Percentiles rank a stretch among this genome's conserved stretches.
These are phyloP conservation scores for Trametes sp. DNA, from an alignment of 1,284 basidiomycete genomes.

Conservation along the genomic window DNA sequence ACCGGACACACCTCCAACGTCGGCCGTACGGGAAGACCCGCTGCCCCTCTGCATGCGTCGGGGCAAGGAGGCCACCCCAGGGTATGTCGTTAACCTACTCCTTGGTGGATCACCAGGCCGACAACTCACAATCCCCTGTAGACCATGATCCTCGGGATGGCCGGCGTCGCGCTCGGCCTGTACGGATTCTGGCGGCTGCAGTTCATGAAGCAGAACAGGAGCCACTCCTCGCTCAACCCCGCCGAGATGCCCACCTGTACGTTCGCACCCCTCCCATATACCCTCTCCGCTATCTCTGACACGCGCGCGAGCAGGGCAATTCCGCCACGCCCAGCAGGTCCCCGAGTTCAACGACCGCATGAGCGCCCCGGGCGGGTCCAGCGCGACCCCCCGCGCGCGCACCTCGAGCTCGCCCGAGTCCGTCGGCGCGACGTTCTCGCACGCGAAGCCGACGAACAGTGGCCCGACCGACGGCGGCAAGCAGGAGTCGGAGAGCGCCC, in stretches of 20 bases:
- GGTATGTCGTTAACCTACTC: constrained; percentile 7
- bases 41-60: constrained; percentile 8
- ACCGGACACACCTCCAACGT: constrained; percentile 12
- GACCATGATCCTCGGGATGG: constrained; percentile 32
- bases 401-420: constrained; percentile 7
- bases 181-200: constrained; percentile 30
- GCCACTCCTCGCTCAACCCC: constrained; percentile 20
- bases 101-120: too few species aligned
- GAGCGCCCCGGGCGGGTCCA: constrained; percentile 17
- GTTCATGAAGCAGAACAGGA: constrained; percentile 27
- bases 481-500: constrained; percentile 9
- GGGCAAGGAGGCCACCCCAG: constrained; percentile 24
- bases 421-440: constrained; percentile 3
- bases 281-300: background rate
- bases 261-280: background rate
- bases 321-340: constrained; percentile 32
- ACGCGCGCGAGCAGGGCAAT: constrained; percentile 26
- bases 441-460: background rate
- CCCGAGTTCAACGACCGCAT: constrained; percentile 23
- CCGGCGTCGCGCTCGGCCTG: constrained; percentile 27
- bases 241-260: constrained; percentile 33
- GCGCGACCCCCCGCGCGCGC: constrained; percentile 4
- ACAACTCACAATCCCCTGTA: constrained; percentile 1
- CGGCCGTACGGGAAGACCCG: constrained; percentile 2
- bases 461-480: background rate